phyloP scores from a whole-genome alignment of 2,329 filamentous ascomycete species.

The Pseudogymnoascus verrucosus region DNA sequence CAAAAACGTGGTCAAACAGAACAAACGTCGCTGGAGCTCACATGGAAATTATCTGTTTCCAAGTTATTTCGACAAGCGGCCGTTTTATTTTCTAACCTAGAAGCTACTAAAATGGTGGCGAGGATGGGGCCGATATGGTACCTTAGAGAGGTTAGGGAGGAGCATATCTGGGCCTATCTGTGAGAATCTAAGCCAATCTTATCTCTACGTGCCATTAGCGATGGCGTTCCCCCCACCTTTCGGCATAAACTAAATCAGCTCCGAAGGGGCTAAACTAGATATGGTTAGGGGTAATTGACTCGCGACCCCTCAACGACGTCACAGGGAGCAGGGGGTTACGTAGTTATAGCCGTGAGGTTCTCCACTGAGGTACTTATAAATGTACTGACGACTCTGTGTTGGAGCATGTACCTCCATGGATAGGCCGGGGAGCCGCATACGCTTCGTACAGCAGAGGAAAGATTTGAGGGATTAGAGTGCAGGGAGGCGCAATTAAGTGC shows the following conservation, averaged over 20 bases:
- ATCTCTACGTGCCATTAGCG: not conserved
- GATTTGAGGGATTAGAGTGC: not conserved
- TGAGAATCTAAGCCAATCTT: not conserved
- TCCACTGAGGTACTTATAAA: not conserved
- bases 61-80: conserved; percentile 6
- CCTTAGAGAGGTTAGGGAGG: not conserved
- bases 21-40: not conserved
- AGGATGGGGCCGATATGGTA: conserved; percentile 4
- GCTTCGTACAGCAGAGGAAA: not conserved
- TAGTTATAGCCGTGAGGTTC: not conserved
- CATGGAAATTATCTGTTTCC: conserved; percentile 7
- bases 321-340: conserved; percentile 1
- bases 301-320: conserved; percentile 3
- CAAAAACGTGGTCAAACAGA: not conserved
- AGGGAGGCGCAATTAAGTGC: not conserved
- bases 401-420: not conserved
- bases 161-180: not conserved
- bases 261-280: not conserved
- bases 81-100: conserved; percentile 6
- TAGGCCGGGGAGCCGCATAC: conserved; percentile 5
- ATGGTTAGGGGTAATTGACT: not conserved
- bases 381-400: not conserved
- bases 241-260: conserved; percentile 6
- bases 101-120: conserved; percentile 6
- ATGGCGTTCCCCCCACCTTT: not conserved